Evolutionary conservation across 1,139 yeast species (phyloP), one percentile per base, ranked within the genome.

Genomic region (Debaryomyces singareniensis): DNA sequence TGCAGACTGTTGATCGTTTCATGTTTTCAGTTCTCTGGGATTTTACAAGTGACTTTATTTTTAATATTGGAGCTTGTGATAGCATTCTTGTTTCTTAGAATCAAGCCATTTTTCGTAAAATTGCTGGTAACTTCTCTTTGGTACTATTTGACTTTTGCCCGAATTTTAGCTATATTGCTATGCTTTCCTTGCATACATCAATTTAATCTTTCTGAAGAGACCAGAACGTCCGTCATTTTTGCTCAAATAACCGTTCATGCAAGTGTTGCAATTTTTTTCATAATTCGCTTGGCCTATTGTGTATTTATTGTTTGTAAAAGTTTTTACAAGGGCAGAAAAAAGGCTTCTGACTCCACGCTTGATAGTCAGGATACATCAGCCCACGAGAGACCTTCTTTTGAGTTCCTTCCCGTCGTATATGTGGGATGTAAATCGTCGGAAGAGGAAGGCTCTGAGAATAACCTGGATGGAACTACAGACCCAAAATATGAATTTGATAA

Each of bases 1-100:
- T 20, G 55, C 3, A 60, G 61, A 35, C 59, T 65, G 40, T 30
- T 67, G 12, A 48, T 70, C 1, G 55, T 74, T 28, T 75, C 76
- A 1, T 45, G 61, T 16, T 36, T 71, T 15, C 76, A 71, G 36
- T 35, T 39, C 4, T 47, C 52, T 35, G 78, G 78, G 0, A 33
- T 53, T 2, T 63, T 58, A 3, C 79, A 74, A 40, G 67, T 72
- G 1, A 37, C 53, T 2, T 31, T 62, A n/a, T 45, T 72, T 26
- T 49, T 68, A 5, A 40, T 59, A 1, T 22, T 63, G 2, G 72
- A 71, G 36, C 36, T 56, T 14, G 15, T 51, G 3, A 59, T 62
- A 28, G 41, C 68, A 22, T 27, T 55, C 1, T 31, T 55, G 4
- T 38, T 71, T 23, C 35, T 67, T 12, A 26, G 45, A 1, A 38